A percentile compares a stretch with the other conserved stretches of the same genome.
phyloP scores from a whole-genome alignment of 345 rosid species.

The Ricinus communis region DNA sequence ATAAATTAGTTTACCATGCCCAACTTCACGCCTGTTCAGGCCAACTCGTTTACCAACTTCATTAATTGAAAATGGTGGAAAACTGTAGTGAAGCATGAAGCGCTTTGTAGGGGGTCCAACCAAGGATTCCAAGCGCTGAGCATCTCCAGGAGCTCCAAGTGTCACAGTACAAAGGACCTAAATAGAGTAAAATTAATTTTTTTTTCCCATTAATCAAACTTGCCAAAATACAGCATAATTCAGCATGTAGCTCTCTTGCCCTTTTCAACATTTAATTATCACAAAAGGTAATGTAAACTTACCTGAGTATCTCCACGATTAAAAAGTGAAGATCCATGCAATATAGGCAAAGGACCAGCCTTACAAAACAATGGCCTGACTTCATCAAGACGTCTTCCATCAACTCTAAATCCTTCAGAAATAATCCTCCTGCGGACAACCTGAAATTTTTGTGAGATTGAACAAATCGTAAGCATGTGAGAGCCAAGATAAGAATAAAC shows the following conservation, averaged over 20 bases:
- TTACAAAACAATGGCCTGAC: constrained; percentile 83
- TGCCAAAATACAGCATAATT: neutral
- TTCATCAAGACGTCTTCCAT: constrained; percentile 84
- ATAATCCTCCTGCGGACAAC: constrained; percentile 85
- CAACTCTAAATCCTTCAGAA: constrained; percentile 81
- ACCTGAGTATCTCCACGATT: constrained; percentile 98
- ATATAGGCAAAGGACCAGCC: constrained; percentile 59
- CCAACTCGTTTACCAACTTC: constrained; percentile 94
- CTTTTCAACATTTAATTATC: constrained; percentile 2
- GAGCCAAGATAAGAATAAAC: constrained; percentile 14
- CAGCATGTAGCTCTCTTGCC: neutral
- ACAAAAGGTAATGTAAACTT: constrained; percentile 11
- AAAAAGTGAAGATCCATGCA: constrained; percentile 93
- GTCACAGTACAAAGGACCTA: constrained; percentile 96
- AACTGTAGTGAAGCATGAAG: constrained; percentile 97
- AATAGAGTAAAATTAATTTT: constrained; percentile 11
- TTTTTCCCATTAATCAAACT: neutral
- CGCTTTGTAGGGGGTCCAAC: constrained; percentile 94
- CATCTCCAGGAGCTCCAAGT: constrained; percentile 90
- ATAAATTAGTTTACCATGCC: constrained; percentile 64
- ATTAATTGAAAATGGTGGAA: constrained; percentile 90
- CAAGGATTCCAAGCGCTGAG: constrained; percentile 77
- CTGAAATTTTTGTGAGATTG: constrained; percentile 39
- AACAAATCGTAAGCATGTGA: constrained; percentile 15
- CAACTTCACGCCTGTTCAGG: constrained; percentile 98